A percentile compares a stretch with the other conserved stretches of the same genome.
These are phyloP conservation scores for Pseudogymnoascus sp. DNA, from an alignment of 2,329 filamentous ascomycete genomes.

Conservation along the genomic window DNA sequence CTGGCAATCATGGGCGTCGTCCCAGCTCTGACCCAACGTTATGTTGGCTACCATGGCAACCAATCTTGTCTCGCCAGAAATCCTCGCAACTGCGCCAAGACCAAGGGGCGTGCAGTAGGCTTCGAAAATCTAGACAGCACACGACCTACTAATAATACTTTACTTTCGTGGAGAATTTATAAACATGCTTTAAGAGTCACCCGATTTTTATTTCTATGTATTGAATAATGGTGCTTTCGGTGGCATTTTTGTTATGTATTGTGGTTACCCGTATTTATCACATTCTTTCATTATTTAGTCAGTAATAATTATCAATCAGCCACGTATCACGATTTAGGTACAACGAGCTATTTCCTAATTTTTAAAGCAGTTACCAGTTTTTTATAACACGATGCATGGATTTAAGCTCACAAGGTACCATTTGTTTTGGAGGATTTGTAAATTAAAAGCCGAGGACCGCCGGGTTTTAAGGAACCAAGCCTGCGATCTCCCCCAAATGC, in stretches of 20 bases:
- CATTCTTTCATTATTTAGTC: neutral
- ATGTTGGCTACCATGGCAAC: conserved; percentile 3
- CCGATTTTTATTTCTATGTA: neutral
- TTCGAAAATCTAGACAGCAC: neutral
- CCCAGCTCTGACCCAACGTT: neutral
- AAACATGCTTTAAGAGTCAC: neutral
- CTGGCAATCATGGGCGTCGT: neutral
- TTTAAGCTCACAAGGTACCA: neutral
- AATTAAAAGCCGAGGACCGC: neutral
- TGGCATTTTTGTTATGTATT: neutral
- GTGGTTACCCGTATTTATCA: neutral
- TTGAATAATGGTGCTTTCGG: neutral
- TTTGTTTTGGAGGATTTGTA: neutral
- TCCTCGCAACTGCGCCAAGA: neutral
- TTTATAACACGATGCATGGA: neutral
- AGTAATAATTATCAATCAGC: neutral
- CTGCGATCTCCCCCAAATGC: neutral
- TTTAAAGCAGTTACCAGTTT: neutral
- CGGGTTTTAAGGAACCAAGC: neutral
- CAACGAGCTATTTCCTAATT: neutral
- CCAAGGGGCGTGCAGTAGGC: neutral
- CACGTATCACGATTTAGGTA: neutral
- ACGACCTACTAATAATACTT: neutral
- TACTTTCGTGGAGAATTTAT: neutral
- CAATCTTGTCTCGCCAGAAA: neutral